Percentiles rank a stretch among this genome's conserved stretches.
Evolutionary conservation across 1,284 basidiomycete genomes (phyloP).

Genomic region (Cryptococcus floricola): DNA sequence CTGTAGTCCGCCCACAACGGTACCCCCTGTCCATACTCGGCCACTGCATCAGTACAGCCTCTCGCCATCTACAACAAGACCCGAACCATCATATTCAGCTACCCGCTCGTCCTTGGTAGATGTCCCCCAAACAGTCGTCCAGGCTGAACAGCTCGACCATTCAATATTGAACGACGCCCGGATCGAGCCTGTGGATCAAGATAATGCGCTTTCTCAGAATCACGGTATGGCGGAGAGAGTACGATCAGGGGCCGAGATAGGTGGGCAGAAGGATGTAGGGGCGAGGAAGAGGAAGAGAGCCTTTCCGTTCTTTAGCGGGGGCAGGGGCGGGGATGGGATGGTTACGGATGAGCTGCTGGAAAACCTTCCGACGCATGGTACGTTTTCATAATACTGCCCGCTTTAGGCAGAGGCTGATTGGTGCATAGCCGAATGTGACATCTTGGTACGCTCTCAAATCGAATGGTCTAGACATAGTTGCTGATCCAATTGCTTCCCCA

Average conservation of each 20-base stretch:
- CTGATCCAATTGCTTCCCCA: conserved; percentile 2
- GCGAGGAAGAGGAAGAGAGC: not conserved
- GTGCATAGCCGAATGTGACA: not conserved
- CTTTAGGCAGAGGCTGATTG: not conserved
- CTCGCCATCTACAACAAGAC: too few relatives aligned
- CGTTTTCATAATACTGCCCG: not conserved
- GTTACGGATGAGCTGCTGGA: conserved; percentile 14
- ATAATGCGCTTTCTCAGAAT: too few relatives aligned
- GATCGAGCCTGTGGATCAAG: not conserved
- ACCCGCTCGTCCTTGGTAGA: conserved; percentile 7
- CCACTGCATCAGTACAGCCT: too few relatives aligned
- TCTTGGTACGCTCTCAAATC: conserved; percentile 3
- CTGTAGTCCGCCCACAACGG: not conserved
- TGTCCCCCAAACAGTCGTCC: conserved; percentile 14
- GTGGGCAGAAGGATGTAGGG: not conserved
- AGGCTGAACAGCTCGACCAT: conserved; percentile 20
- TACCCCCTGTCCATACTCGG: not conserved
- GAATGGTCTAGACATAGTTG: not conserved
- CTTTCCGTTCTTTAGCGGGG: conserved; percentile 7
- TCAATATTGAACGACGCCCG: conserved; percentile 18
- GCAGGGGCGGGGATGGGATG: conserved; percentile 6
- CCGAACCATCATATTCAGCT: not conserved
- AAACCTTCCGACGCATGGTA: conserved; percentile 9
- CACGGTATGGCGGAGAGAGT: too few relatives aligned
- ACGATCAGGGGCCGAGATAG: not conserved